phyloP scores from a whole-genome alignment of 225 moss, liverwort and hornwort genomes.

The Pleurozium schreberi region DNA sequence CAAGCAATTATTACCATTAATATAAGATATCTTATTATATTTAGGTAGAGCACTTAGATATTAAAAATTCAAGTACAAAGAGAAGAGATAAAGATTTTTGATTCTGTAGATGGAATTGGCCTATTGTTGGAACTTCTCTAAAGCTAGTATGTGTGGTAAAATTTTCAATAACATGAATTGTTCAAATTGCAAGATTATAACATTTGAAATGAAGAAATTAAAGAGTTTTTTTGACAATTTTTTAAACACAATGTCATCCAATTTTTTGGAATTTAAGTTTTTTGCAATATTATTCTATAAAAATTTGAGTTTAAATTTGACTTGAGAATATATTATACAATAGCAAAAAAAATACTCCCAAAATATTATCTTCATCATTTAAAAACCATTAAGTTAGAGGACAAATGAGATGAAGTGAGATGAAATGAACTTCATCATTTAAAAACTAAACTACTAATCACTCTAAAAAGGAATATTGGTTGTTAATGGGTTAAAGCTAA shows the following conservation, averaged over 20 bases:
- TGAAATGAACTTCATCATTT: no score
- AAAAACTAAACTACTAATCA: not conserved
- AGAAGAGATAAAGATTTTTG: not conserved
- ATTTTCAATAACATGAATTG: not conserved
- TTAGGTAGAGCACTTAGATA: not conserved
- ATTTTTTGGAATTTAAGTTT: not conserved
- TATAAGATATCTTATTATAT: not conserved
- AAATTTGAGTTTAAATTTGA: not conserved
- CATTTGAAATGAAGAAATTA: not conserved
- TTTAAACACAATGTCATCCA: fast-evolving
- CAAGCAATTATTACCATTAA: not conserved
- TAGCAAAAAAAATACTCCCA: not conserved
- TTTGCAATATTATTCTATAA: fast-evolving
- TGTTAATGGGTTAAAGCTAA: no score
- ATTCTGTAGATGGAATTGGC: not conserved
- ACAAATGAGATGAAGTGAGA: not conserved
- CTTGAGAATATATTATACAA: not conserved
- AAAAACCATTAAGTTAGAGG: not conserved
- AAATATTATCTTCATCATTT: not conserved
- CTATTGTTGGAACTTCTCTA: not conserved
- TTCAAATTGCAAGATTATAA: not conserved
- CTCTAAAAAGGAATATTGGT: no score
- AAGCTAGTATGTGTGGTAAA: not conserved
- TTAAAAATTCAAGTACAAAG: not conserved
- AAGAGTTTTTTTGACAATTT: not conserved